Conservation (phyloP, 2,329 filamentous ascomycete species). For the Xylaria digitata region DNA sequence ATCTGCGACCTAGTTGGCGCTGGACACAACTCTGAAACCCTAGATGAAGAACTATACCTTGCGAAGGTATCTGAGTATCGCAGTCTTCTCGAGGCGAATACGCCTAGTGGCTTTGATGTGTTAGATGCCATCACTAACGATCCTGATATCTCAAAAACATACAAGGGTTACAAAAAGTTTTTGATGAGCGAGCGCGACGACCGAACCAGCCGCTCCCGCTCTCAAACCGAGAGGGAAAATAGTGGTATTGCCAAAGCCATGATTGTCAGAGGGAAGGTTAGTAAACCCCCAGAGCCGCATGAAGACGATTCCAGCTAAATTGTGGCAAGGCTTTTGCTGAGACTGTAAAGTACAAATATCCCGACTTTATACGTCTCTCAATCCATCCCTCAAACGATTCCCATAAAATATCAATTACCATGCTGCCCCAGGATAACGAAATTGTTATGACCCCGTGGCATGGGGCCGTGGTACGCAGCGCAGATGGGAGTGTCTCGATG, state of each 20-base stretch:
- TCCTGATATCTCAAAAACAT: slow-evolving; percentile 30
- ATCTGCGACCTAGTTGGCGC: slow-evolving; percentile 35
- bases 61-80: slow-evolving; percentile 27
- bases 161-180: slow-evolving; percentile 39
- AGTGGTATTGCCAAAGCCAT: slow-evolving; percentile 35
- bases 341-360: slow-evolving; percentile 28
- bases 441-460: slow-evolving; percentile 38
- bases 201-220: slow-evolving; percentile 28
- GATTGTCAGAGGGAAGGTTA: slow-evolving; percentile 37
- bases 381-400: slow-evolving; percentile 36
- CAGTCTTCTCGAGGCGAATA: slow-evolving; percentile 26
- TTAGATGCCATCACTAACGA: slow-evolving; percentile 33
- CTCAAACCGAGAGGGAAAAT: slow-evolving; percentile 36
- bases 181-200: slow-evolving; percentile 35
- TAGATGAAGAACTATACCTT: slow-evolving; percentile 31
- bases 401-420: slow-evolving; percentile 35
- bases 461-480: slow-evolving; percentile 30
- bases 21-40: slow-evolving; percentile 21
- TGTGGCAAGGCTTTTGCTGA: slow-evolving; percentile 33
- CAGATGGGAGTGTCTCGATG: slow-evolving; percentile 30
- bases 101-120: slow-evolving; percentile 31
- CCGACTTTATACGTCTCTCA: slow-evolving; percentile 33
- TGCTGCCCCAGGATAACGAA: slow-evolving; percentile 35
- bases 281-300: background rate
- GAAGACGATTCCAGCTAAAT: background rate